A percentile compares a stretch with the other conserved stretches of the same genome.
Evolutionary conservation across 73 alveolate species (phyloP).

Genomic region (Durusdinium trenchii): DNA sequence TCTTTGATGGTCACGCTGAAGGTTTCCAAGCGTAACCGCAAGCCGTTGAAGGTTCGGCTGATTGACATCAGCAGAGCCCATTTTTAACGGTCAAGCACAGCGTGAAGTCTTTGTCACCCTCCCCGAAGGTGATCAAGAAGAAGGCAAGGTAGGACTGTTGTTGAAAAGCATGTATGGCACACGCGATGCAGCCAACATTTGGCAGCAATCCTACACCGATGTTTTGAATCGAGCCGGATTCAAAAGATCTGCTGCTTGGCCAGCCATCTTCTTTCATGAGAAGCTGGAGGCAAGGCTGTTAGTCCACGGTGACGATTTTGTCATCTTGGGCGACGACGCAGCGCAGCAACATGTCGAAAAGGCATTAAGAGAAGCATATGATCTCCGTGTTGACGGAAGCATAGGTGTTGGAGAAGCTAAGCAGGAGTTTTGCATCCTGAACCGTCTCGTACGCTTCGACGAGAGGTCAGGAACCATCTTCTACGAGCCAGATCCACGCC

Average conservation of each 20-base stretch:
- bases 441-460: not conserved
- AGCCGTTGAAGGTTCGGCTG: too few relatives aligned
- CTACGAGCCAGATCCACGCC: constrained; percentile 30
- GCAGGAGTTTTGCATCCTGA: not conserved
- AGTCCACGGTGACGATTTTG: not conserved
- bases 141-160: not conserved
- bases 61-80: not conserved
- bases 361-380: not conserved
- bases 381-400: constrained; percentile 20
- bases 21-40: too few relatives aligned
- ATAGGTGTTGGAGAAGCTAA: constrained; percentile 9
- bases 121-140: not conserved
- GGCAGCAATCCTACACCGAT: not conserved
- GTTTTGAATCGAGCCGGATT: not conserved
- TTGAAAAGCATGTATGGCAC: not conserved
- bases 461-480: not conserved
- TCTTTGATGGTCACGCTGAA: too few relatives aligned
- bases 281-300: not conserved
- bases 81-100: not conserved
- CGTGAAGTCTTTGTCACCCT: not conserved
- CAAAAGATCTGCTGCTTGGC: not conserved
- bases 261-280: not conserved
- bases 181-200: not conserved
- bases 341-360: not conserved
- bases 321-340: not conserved